A percentile compares a stretch with the other conserved stretches of the same genome.
Evolutionary conservation across 108 stramenopile species (phyloP).

Genomic region (Skeletonema tropicum): DNA sequence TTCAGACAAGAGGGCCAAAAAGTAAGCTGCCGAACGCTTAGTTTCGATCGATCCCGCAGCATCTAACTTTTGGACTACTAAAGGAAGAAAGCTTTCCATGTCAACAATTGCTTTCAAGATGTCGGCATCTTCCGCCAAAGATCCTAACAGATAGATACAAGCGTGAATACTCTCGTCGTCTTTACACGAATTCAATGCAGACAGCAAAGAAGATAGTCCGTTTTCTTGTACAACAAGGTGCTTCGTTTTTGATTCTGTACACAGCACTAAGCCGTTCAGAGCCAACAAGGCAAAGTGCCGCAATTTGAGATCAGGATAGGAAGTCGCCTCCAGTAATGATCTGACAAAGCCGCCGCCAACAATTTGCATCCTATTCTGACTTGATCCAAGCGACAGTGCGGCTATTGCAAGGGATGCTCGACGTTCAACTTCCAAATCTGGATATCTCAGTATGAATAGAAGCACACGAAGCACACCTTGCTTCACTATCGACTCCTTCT

Average conservation of each 20-base stretch:
- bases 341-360: constrained; percentile 69
- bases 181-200: constrained; percentile 38
- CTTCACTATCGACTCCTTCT: constrained; percentile 49
- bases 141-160: constrained; percentile 72
- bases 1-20: constrained; percentile 70
- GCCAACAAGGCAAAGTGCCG: constrained; percentile 72
- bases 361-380: constrained; percentile 58
- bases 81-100: constrained; percentile 49
- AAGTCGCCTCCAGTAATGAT: constrained; percentile 70
- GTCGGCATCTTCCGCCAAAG: constrained; percentile 64
- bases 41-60: constrained; percentile 67
- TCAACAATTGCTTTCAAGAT: constrained; percentile 62
- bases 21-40: constrained; percentile 75
- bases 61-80: constrained; percentile 48
- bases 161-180: constrained; percentile 64
- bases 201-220: constrained; percentile 62
- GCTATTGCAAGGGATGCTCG: constrained; percentile 78
- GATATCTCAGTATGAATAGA: constrained; percentile 73
- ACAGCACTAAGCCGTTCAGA: constrained; percentile 67
- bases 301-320: constrained; percentile 73
- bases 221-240: constrained; percentile 56
- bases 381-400: constrained; percentile 75
- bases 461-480: constrained; percentile 76
- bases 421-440: constrained; percentile 86
- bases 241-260: constrained; percentile 56